Percentiles rank a stretch among this genome's conserved stretches.
These are phyloP conservation scores for Aegilops tauschii DNA, from an alignment of 176 grass and related monocot species.

Conservation along the genomic window DNA sequence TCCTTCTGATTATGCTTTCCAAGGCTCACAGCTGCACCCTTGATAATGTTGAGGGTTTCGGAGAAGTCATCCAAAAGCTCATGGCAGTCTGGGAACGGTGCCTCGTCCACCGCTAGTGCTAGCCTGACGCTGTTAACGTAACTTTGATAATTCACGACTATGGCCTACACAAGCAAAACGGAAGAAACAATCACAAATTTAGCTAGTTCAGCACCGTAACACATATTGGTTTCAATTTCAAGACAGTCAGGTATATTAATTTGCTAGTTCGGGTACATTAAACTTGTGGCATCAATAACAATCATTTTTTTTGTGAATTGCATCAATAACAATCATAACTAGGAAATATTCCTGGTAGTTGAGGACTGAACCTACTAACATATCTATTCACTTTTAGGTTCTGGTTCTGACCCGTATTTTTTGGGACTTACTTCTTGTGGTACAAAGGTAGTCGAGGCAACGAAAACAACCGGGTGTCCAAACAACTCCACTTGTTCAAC, in stretches of 20 bases:
- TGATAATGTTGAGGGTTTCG: constrained; percentile 58
- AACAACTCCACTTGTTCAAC: constrained; percentile 63
- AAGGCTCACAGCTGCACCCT: constrained; percentile 41
- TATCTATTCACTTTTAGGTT: too few relatives aligned
- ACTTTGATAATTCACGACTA: constrained; percentile 56
- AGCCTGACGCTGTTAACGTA: constrained; percentile 67
- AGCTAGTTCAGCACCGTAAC: neutral
- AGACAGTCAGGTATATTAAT: too few relatives aligned
- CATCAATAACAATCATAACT: too few relatives aligned
- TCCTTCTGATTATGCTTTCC: constrained; percentile 20
- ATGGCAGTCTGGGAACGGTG: constrained; percentile 50
- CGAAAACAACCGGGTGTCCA: constrained; percentile 58
- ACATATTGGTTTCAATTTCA: neutral
- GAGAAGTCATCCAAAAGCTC: constrained; percentile 71
- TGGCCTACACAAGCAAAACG: neutral
- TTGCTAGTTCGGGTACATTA: too few relatives aligned
- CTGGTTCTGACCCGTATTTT: neutral
- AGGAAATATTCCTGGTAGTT: neutral
- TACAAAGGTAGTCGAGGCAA: constrained; percentile 71
- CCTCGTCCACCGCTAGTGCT: constrained; percentile 64
- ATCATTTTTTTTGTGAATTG: too few relatives aligned
- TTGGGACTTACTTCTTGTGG: constrained; percentile 59
- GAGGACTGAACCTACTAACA: neutral
- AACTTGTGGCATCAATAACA: too few relatives aligned
- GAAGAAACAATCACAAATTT: neutral